A percentile compares a stretch with the other conserved stretches of the same genome.
Conservation (phyloP, 2,329 filamentous ascomycete species). For the Akanthomyces lecanii region DNA sequence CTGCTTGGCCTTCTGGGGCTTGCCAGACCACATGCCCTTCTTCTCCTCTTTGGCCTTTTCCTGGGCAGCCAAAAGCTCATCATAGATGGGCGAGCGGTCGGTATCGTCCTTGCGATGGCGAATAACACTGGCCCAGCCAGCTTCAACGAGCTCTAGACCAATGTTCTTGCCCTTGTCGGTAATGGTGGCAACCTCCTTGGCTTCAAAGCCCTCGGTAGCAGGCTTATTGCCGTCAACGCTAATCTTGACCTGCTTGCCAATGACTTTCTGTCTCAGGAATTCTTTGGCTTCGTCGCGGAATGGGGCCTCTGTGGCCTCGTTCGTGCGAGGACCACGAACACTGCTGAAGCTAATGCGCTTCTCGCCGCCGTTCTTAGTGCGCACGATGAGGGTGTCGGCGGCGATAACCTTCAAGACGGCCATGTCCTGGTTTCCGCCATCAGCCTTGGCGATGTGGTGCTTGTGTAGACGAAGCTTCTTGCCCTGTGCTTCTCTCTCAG, state of each 20-base stretch:
- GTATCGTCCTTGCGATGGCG: slow-evolving; percentile 92
- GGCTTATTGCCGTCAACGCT: slow-evolving; percentile 87
- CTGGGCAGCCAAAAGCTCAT: slow-evolving; percentile 77
- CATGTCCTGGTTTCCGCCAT: slow-evolving; percentile 68
- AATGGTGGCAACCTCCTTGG: slow-evolving; percentile 89
- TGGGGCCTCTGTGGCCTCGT: slow-evolving; percentile 79
- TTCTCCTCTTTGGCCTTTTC: slow-evolving; percentile 78
- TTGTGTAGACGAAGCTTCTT: slow-evolving; percentile 76
- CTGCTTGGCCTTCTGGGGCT: slow-evolving; percentile 75
- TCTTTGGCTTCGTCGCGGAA: slow-evolving; percentile 95
- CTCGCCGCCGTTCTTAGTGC: slow-evolving; percentile 78
- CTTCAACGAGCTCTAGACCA: slow-evolving; percentile 79
- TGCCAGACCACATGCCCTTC: slow-evolving; percentile 94
- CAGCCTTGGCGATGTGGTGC: slow-evolving; percentile 68
- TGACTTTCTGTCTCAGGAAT: slow-evolving; percentile 86
- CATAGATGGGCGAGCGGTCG: slow-evolving; percentile 90
- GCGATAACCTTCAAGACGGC: slow-evolving; percentile 80
- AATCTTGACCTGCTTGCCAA: slow-evolving; percentile 91
- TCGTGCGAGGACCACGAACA: slow-evolving; percentile 84
- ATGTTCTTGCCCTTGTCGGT: slow-evolving; percentile 82
- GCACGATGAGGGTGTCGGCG: slow-evolving; percentile 83
- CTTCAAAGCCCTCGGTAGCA: slow-evolving; percentile 85
- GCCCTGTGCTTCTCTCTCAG: slow-evolving; percentile 80
- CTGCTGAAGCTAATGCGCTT: slow-evolving; percentile 91
- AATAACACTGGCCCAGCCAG: slow-evolving; percentile 89